These are phyloP conservation scores for Cantharellus cinnabarinus DNA, from an alignment of 768 basidiomycete species.

Conservation along the genomic window DNA sequence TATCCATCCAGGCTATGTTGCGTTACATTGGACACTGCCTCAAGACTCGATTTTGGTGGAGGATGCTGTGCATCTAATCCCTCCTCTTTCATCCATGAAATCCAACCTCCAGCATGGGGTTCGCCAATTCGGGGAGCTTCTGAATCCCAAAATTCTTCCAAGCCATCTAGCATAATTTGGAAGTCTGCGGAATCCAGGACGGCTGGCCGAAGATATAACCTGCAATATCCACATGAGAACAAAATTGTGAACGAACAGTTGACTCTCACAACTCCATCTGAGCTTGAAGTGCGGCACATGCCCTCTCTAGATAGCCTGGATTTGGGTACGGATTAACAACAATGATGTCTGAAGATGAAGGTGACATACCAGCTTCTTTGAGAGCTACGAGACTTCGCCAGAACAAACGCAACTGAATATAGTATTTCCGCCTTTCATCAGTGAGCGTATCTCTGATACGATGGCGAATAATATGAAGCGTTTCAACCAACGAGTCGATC, in stretches of 20 bases:
- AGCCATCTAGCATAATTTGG: slow-evolving; percentile 28
- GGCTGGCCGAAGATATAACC: slow-evolving; percentile 37
- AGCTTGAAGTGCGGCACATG: slow-evolving; percentile 61
- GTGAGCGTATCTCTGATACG: background rate
- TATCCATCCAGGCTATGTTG: slow-evolving; percentile 32
- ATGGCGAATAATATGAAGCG: background rate
- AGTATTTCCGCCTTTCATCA: slow-evolving; percentile 1
- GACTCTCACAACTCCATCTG: slow-evolving; percentile 59
- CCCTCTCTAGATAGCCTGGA: slow-evolving; percentile 52
- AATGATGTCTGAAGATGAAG: slow-evolving; percentile 1
- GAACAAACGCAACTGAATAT: slow-evolving; percentile 31
- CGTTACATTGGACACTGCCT: background rate
- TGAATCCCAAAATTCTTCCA: slow-evolving; percentile 75
- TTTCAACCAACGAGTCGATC: slow-evolving; percentile 21
- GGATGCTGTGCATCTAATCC: background rate
- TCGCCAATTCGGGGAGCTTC: slow-evolving; percentile 64
- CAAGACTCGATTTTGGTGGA: background rate
- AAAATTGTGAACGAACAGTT: background rate
- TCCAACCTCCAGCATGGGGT: slow-evolving; percentile 44
- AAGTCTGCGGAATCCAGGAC: slow-evolving; percentile 25
- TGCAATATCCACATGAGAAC: background rate
- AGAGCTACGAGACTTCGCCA: slow-evolving; percentile 50
- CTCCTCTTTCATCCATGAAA: slow-evolving; percentile 26
- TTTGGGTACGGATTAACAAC: slow-evolving; percentile 1
- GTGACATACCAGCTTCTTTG: slow-evolving; percentile 40